phyloP scores from a whole-genome alignment of 2,329 filamentous ascomycete species.

The Emericellopsis atlantica region DNA sequence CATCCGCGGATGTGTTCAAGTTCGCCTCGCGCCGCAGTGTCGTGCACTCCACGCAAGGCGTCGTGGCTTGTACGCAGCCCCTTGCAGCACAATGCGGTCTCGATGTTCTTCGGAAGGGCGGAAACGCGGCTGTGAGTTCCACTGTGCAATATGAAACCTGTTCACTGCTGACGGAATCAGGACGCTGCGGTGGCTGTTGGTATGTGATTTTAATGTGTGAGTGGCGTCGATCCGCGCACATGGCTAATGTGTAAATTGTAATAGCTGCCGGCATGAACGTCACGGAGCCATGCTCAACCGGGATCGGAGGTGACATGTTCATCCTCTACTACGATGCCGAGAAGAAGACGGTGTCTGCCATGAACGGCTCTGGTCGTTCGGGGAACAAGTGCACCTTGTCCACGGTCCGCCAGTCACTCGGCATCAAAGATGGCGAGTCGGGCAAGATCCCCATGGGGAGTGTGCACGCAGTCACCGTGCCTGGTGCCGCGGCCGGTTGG shows the following conservation, averaged over 20 bases:
- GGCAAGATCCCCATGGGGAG: slow-evolving; percentile 60
- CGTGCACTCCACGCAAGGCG: slow-evolving; percentile 85
- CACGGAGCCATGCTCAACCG: slow-evolving; percentile 85
- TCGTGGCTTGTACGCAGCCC: slow-evolving; percentile 82
- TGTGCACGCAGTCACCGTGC: slow-evolving; percentile 73
- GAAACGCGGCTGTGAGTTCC: slow-evolving; percentile 74
- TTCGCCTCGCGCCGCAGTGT: slow-evolving; percentile 79
- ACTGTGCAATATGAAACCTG: neutral
- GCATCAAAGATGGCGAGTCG: slow-evolving; percentile 41
- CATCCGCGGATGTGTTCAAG: slow-evolving; percentile 39
- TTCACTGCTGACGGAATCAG: slow-evolving; percentile 26
- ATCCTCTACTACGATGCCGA: slow-evolving; percentile 83
- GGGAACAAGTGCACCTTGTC: slow-evolving; percentile 58
- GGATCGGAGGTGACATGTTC: slow-evolving; percentile 96
- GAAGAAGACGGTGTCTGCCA: slow-evolving; percentile 66
- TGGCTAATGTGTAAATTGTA: neutral
- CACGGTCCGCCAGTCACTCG: slow-evolving; percentile 56
- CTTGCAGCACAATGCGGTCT: slow-evolving; percentile 82
- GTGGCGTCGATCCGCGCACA: neutral
- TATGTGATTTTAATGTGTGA: slow-evolving; percentile 17
- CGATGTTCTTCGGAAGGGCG: slow-evolving; percentile 71
- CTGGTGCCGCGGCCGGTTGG: slow-evolving; percentile 89
- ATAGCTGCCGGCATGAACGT: slow-evolving; percentile 81
- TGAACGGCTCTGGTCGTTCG: slow-evolving; percentile 90
- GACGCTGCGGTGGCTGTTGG: slow-evolving; percentile 93